Evolutionary conservation across 208 protist genomes (phyloP).

Genomic region (Spongospora subterranea): DNA sequence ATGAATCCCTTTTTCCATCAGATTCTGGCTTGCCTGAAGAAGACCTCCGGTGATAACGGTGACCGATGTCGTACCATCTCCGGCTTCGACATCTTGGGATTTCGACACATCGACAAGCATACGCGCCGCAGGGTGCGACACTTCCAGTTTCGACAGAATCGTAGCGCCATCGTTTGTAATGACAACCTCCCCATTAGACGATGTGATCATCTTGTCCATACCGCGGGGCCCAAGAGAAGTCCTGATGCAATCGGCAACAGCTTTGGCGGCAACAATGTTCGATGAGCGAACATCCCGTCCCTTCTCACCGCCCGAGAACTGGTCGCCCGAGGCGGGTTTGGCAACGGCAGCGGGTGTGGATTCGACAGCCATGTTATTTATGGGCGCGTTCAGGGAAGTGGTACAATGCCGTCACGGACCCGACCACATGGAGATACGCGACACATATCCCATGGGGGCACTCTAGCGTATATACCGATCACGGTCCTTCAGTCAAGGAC

Average conservation of each 20-base stretch:
- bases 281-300: conserved; percentile 63
- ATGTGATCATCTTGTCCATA: conserved; percentile 95
- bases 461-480: no score
- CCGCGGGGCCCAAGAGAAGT: conserved; percentile 97
- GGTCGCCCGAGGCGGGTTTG: not conserved
- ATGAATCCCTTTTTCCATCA: conserved; percentile 94
- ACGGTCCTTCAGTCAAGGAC: no score
- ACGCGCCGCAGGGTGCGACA: conserved; percentile 95
- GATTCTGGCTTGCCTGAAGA: conserved; percentile 83
- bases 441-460: no score
- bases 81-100: conserved; percentile 98
- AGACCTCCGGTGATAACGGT: conserved; percentile 95
- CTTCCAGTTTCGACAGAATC: conserved; percentile 94
- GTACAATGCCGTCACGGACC: not conserved
- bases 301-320: conserved; percentile 62
- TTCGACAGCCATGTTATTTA: not conserved
- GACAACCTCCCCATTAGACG: conserved; percentile 88
- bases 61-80: conserved; percentile 99
- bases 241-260: conserved; percentile 95
- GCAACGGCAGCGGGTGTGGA: not conserved
- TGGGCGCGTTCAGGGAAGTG: no score
- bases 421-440: no score
- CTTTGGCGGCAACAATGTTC: conserved; percentile 68
- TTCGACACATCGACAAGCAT: conserved; percentile 98
- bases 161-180: conserved; percentile 99